Conservation (phyloP, 495 filamentous ascomycete species). For the Extremus antarcticus region DNA sequence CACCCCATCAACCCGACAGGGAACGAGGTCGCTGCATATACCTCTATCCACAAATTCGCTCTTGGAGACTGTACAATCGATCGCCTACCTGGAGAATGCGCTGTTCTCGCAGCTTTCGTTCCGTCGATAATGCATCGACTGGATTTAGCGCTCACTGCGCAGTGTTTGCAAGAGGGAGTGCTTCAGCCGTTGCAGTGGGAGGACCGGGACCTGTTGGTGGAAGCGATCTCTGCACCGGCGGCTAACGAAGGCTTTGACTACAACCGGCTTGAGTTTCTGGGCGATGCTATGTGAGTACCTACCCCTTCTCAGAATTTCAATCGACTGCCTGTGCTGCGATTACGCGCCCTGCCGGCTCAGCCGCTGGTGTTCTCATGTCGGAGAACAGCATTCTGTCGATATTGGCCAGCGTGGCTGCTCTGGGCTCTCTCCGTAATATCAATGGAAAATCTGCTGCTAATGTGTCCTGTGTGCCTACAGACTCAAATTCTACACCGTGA, state of each 20-base stretch:
- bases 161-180: constrained; percentile 49
- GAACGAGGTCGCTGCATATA: constrained; percentile 20
- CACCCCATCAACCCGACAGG: constrained; percentile 28
- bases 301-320: too few relatives aligned
- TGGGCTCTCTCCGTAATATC: too few relatives aligned
- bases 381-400: too few relatives aligned
- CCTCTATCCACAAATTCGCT: constrained; percentile 15
- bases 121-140: constrained; percentile 65
- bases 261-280: constrained; percentile 80
- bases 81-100: constrained; percentile 46
- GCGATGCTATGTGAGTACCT: constrained; percentile 56
- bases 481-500: constrained; percentile 64
- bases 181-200: constrained; percentile 43
- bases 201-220: constrained; percentile 49
- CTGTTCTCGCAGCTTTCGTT: constrained; percentile 56
- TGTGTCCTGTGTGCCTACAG: too few relatives aligned
- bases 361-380: too few relatives aligned
- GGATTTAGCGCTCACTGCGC: constrained; percentile 52
- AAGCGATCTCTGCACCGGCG: constrained; percentile 59
- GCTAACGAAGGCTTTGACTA: constrained; percentile 58
- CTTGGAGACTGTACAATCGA: constrained; percentile 37
- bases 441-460: too few relatives aligned
- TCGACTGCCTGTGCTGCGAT: too few relatives aligned
- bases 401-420: too few relatives aligned
- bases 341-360: too few relatives aligned